These are phyloP conservation scores for Stemphylium lycopersici DNA, from an alignment of 2,329 filamentous ascomycete species.

Conservation along the genomic window DNA sequence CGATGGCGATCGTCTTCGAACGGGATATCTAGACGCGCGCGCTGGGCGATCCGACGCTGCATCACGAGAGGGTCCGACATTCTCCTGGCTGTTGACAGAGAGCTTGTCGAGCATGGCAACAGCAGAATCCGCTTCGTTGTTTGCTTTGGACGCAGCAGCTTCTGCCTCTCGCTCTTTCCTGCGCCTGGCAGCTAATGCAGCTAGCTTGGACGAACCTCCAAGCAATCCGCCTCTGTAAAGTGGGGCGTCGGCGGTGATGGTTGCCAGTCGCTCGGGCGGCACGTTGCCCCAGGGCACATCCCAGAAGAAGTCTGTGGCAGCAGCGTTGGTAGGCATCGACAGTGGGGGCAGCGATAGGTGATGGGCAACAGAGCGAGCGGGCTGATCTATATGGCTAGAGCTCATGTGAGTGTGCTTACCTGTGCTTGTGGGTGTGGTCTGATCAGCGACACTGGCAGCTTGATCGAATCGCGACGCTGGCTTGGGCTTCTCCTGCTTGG, in stretches of 20 bases:
- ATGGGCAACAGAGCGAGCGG: conserved; percentile 22
- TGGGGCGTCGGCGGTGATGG: conserved; percentile 66
- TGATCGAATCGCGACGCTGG: conserved; percentile 51
- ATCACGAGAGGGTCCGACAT: neutral
- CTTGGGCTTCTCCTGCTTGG: conserved; percentile 49
- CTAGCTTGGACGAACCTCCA: conserved; percentile 85
- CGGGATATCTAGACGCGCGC: conserved; percentile 29
- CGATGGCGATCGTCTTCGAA: conserved; percentile 38
- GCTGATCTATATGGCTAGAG: conserved; percentile 19
- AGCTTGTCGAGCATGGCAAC: conserved; percentile 55
- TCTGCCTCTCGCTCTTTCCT: conserved; percentile 78
- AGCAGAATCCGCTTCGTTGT: conserved; percentile 39
- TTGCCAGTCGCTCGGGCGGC: conserved; percentile 67
- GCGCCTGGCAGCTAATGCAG: conserved; percentile 83
- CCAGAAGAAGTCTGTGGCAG: conserved; percentile 67
- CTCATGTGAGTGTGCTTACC: conserved; percentile 52
- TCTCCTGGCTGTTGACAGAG: conserved; percentile 36
- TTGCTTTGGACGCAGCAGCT: conserved; percentile 24
- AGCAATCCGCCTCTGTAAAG: conserved; percentile 71
- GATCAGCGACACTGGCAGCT: conserved; percentile 48
- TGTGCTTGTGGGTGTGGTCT: conserved; percentile 49
- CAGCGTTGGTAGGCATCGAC: conserved; percentile 26
- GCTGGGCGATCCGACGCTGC: conserved; percentile 14
- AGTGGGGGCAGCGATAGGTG: conserved; percentile 41
- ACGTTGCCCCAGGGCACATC: conserved; percentile 87